Evolutionary conservation across 2,329 filamentous ascomycete species (phyloP), one percentile per base, ranked within the genome.

Genomic region (Venturia aucupariae): DNA sequence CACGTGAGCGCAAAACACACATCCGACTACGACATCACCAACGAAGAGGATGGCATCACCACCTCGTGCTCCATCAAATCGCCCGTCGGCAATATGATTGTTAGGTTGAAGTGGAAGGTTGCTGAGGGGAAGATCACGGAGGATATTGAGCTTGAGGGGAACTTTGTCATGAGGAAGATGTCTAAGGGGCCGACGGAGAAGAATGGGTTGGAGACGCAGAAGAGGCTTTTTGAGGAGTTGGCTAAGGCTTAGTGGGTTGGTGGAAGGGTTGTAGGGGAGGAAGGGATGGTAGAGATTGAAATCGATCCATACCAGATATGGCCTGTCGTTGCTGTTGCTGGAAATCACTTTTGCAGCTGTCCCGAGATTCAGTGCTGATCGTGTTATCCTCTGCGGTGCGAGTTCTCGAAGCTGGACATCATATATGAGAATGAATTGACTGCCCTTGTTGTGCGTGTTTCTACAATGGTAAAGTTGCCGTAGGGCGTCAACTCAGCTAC

Each of bases 141-240:
- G 68, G 74, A 76, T 38, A 72, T 76, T 1, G 73, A 76, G 22
- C 76, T 77, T 62, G 75, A 77, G 51, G 75, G 72, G 3, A 76
- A 77, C 62, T 75, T 76, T 57, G 72, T 77, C 71, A 75, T 75
- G 72, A 76, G 76, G 72, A 76, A 75, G 70, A 73, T 77, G 63
- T 74, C 74, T 1, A 76, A 75, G 70, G 72, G 69, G 8, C 46
- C 46, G 1, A 51, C 46, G 22, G 46, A 51, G 46, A 51, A 51
- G 46, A 51, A 27, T 15, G 22, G 22, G 11, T 11, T 27, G 22
- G 46, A 51, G 46, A 27, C 22, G 2, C 46, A 51, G 11, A 27
- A 15, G 46, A 51, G 5, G 46, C 15, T 51, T 27, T 11, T 51
- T 13, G 46, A 13, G 22, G 46, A 51, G 46, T 3, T 51, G 8